Evolutionary conservation across 2,329 filamentous ascomycete genomes (phyloP).

Genomic region (Microdochium bolleyi): DNA sequence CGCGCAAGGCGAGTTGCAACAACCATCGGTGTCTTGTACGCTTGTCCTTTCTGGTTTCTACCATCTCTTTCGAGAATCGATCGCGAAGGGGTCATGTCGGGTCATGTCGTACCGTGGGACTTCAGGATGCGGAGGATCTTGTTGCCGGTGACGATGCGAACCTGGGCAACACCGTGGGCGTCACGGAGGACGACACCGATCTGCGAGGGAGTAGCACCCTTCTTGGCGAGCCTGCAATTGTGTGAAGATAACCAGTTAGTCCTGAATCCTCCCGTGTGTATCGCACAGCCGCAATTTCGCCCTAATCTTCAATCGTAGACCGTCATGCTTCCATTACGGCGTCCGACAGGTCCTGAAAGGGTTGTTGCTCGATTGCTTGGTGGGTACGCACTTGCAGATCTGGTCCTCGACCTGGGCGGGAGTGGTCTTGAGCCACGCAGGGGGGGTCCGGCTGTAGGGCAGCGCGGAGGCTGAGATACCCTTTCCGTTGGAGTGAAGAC

Average conservation of each 20-base stretch:
- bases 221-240: constrained; percentile 78
- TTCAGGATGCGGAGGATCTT: constrained; percentile 99
- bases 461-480: constrained; percentile 93
- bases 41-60: not conserved
- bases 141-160: constrained; percentile 98
- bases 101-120: constrained; percentile 77
- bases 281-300: no score
- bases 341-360: no score
- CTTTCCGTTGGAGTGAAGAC: constrained; percentile 99
- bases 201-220: constrained; percentile 97
- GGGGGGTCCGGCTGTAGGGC: constrained; percentile 90
- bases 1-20: not conserved
- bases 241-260: not conserved
- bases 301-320: no score
- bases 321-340: not conserved
- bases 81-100: constrained; percentile 13
- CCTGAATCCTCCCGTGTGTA: not conserved
- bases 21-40: not conserved
- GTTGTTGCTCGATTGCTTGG: constrained; percentile 17
- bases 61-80: constrained; percentile 10
- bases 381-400: constrained; percentile 54
- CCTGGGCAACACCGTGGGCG: constrained; percentile 95
- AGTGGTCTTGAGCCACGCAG: constrained; percentile 97
- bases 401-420: constrained; percentile 98
- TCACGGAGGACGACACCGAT: constrained; percentile 99